Conservation (phyloP, 441 rosid genomes). For the Viola pubescens region DNA sequence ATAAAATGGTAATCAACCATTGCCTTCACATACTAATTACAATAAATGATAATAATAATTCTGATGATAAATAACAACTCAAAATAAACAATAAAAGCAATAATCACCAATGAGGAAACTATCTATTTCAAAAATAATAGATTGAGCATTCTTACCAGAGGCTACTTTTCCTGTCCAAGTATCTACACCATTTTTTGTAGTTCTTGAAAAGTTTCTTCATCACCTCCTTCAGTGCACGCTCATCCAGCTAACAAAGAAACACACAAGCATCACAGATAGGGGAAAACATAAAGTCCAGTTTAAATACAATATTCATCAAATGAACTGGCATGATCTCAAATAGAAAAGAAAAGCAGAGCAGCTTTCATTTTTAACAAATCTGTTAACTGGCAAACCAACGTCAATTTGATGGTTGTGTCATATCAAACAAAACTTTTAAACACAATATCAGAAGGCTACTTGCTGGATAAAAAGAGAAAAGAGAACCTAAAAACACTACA, state of each 20-base stretch:
- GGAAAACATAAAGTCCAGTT: not conserved
- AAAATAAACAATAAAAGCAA: not conserved
- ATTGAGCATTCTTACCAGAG: constrained; percentile 53
- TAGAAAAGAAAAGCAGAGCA: too few species aligned
- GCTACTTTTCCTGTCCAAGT: constrained; percentile 88
- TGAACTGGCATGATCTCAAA: too few species aligned
- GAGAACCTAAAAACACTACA: not conserved
- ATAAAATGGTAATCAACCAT: not conserved
- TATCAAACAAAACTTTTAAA: not conserved
- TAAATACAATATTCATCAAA: not conserved
- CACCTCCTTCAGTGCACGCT: constrained; percentile 85
- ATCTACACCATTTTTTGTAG: constrained; percentile 98
- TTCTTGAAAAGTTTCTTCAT: constrained; percentile 98
- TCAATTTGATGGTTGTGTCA: not conserved
- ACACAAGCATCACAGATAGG: not conserved
- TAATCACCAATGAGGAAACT: too few species aligned
- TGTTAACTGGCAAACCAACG: too few species aligned
- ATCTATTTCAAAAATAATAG: not conserved
- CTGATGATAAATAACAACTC: not conserved
- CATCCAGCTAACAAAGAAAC: constrained; percentile 63
- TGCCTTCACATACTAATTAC: not conserved
- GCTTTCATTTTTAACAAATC: too few species aligned
- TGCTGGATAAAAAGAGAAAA: not conserved
- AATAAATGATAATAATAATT: not conserved
- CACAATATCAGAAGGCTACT: not conserved